Conservation (phyloP, 257 asterid species). For the Plantago ovata region DNA sequence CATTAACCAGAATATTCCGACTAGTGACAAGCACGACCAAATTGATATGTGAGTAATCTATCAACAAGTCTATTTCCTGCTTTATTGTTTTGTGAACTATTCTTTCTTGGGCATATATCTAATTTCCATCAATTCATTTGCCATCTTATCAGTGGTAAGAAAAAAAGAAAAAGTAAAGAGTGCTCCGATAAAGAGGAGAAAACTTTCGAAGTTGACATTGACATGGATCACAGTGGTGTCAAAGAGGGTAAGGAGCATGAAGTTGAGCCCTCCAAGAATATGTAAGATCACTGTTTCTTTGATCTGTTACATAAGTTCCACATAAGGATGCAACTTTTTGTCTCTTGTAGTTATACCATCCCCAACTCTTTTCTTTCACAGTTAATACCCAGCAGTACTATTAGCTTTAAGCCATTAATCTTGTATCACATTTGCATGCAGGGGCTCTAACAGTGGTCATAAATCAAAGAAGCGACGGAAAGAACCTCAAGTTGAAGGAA, state of each 20-base stretch:
- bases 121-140: slow-evolving; percentile 15
- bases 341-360: slow-evolving; percentile 2
- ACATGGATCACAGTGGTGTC: slow-evolving; percentile 17
- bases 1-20: slow-evolving; percentile 22
- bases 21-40: slow-evolving; percentile 11
- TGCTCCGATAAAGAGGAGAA: slow-evolving; percentile 29
- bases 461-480: slow-evolving; percentile 52
- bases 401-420: slow-evolving; percentile 16
- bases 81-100: slow-evolving; percentile 6
- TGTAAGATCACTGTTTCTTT: slow-evolving; percentile 33
- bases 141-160: slow-evolving; percentile 26
- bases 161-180: slow-evolving; percentile 58
- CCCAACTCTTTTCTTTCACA: neutral
- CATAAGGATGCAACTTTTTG: slow-evolving; percentile 16
- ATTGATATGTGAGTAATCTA: slow-evolving; percentile 33
- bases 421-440: slow-evolving; percentile 23
- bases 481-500: slow-evolving; percentile 32
- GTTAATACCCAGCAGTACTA: neutral
- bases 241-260: slow-evolving; percentile 31
- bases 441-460: slow-evolving; percentile 36
- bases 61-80: neutral
- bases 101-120: slow-evolving; percentile 5
- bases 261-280: slow-evolving; percentile 24
- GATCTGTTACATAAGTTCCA: slow-evolving; percentile 14
- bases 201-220: slow-evolving; percentile 24